A percentile compares a stretch with the other conserved stretches of the same genome.
Evolutionary conservation across 805 yeast species (phyloP).

Genomic region (Suhomyces prunicola): DNA sequence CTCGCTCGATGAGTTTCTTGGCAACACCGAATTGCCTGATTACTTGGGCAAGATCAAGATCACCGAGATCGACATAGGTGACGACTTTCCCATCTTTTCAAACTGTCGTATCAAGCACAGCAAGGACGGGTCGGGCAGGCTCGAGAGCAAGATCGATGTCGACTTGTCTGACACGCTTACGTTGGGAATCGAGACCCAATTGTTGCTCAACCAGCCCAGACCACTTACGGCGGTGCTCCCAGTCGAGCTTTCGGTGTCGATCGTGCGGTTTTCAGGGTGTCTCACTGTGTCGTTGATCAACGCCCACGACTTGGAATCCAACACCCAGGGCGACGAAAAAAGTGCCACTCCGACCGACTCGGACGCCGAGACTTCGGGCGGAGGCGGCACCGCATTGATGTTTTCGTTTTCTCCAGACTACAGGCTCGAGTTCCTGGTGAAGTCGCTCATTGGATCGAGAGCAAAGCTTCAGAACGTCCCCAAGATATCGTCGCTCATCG

Average conservation of each 20-base stretch:
- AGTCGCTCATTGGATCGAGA: conserved; percentile 86
- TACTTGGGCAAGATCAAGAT: conserved; percentile 74
- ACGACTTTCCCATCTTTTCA: conserved; percentile 91
- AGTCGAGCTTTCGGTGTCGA: conserved; percentile 76
- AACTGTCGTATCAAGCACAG: conserved; percentile 79
- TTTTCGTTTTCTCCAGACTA: conserved; percentile 92
- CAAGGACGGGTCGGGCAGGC: conserved; percentile 48
- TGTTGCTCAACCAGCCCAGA: conserved; percentile 77
- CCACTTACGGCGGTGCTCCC: conserved; percentile 87
- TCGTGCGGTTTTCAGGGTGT: conserved; percentile 89
- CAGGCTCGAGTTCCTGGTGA: conserved; percentile 81
- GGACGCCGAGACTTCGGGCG: neutral
- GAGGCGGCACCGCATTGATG: conserved; percentile 66
- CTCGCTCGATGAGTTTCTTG: conserved; percentile 66
- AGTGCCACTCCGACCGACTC: conserved; percentile 20
- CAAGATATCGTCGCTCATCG: conserved; percentile 80
- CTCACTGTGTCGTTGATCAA: conserved; percentile 69
- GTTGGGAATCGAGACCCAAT: conserved; percentile 76
- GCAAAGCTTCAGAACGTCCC: conserved; percentile 93
- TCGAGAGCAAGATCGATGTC: conserved; percentile 88
- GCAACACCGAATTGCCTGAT: conserved; percentile 66
- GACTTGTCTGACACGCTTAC: conserved; percentile 85
- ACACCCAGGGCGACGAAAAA: conserved; percentile 8
- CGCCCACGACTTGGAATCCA: conserved; percentile 30
- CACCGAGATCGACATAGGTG: conserved; percentile 88